Base-by-base conservation (phyloP, 805 yeast species). In the Hanseniaspora singularis region DNA sequence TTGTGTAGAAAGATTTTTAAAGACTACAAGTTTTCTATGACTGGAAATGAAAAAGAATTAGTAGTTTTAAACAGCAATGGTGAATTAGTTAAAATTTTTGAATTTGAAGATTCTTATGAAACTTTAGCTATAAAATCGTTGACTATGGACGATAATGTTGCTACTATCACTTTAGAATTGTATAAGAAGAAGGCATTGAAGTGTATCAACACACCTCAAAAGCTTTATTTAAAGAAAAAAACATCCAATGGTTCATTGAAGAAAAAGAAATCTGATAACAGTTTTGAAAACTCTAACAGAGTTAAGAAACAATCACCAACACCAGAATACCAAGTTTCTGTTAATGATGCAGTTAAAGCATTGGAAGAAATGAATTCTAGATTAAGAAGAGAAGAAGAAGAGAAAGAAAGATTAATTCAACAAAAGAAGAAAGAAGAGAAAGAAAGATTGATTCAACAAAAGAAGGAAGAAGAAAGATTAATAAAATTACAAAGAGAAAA, bases 11-110 rank as follows among this genome's bases (percentile, higher is more conserved):
- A 41, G 12, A 18, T 40, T 12, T 40, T 41, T 24, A 36, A 38
- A 12, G 36, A 41, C 10, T 48, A 37, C 33, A 32, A 42, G 18
- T 48, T 48, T 22, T 33, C 46, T n/a, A 34, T 48, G 9, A 48
- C 31, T 12, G 19, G 18, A 15, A 37, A 31, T 20, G 45, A 28
- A 12, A 37, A 38, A 4, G 47, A 41, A 26, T 28, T 48, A 15
- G 38, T 23, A 20, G 32, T 41, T 14, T 4, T 33, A 10, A 38
- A 48, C 15, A 31, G 30, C 11, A 22, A 37, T 23, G 42, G 45
- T n/a, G 18, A 26, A 5, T 5, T 48, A 12, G 43, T 41, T 22
- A 48, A 48, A 26, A 32, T 48, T 8, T 48, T 48, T 48, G 43
- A 48, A 26, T 38, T 48, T 16, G 39, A 34, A 23, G 37, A 31